Evolutionary conservation across 2,329 filamentous ascomycete species (phyloP).

Genomic region (Trichoderma atroviride): DNA sequence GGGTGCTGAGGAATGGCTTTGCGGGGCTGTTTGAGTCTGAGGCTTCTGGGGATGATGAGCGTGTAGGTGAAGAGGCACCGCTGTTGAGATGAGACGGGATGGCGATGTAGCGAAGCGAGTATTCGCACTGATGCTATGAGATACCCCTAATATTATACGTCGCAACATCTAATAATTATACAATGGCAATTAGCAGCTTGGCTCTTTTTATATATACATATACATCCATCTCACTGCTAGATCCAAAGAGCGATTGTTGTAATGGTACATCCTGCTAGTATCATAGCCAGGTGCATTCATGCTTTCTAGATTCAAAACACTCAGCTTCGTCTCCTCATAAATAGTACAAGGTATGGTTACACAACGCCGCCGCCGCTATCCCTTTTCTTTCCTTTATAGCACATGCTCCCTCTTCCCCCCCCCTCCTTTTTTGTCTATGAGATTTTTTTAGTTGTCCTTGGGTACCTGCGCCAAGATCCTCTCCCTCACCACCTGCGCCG

Average conservation of each 20-base stretch:
- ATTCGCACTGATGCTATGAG: not conserved
- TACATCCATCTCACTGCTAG: not conserved
- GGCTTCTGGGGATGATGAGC: constrained; percentile 28
- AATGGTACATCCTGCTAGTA: not conserved
- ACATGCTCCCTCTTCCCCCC: not conserved
- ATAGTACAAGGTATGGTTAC: constrained; percentile 35
- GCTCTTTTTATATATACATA: not conserved
- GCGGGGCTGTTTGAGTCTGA: constrained; percentile 12
- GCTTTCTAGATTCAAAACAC: constrained; percentile 29
- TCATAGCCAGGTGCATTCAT: constrained; percentile 18
- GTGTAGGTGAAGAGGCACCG: constrained; percentile 41
- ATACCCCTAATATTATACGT: not conserved
- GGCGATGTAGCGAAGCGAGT: not conserved
- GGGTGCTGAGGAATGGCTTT: constrained; percentile 36
- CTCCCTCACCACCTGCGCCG: constrained; percentile 74
- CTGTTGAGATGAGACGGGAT: constrained; percentile 33
- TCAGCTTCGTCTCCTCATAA: constrained; percentile 28
- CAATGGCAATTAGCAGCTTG: not conserved
- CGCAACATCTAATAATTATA: not conserved
- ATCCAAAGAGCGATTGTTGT: not conserved
- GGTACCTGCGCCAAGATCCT: constrained; percentile 61
- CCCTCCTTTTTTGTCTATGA: not conserved
- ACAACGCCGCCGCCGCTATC: constrained; percentile 17
- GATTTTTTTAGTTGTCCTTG: constrained; percentile 26
- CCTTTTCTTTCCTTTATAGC: constrained; percentile 1